Percentiles rank a stretch among this genome's conserved stretches.
Conservation (phyloP, 1,284 basidiomycete species). For the Cutaneotrichosporon mucoides region DNA sequence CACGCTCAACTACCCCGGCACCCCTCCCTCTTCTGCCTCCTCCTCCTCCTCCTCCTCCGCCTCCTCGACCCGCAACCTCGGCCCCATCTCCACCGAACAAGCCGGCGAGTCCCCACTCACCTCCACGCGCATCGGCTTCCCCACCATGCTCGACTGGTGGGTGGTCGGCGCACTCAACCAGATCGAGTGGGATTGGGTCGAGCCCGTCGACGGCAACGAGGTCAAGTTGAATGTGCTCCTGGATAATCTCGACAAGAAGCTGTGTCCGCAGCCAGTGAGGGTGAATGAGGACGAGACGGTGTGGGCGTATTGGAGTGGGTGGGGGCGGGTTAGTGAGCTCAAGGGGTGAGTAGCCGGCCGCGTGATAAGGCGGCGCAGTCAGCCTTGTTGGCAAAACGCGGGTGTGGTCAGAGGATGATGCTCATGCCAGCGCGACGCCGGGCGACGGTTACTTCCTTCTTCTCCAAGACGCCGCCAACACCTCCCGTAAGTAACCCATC, state of each 20-base stretch:
- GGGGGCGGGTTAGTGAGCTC: not conserved
- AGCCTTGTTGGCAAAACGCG: no score
- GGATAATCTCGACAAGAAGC: not conserved
- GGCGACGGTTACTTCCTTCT: not conserved
- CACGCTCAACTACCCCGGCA: no score
- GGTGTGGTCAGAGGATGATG: no score
- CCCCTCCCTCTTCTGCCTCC: no score
- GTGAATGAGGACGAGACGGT: not conserved
- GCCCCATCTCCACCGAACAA: not conserved
- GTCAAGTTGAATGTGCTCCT: not conserved
- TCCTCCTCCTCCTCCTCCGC: no score
- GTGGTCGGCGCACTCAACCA: not conserved
- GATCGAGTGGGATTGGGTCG: not conserved
- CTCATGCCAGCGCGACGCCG: not conserved
- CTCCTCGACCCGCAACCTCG: not conserved
- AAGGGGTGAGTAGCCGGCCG: no score
- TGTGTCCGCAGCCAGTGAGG: not conserved
- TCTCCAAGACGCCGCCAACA: not conserved
- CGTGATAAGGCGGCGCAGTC: no score
- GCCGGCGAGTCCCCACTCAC: not conserved
- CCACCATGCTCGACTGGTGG: constrained; percentile 1
- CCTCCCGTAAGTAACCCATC: no score
- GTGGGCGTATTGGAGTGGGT: not conserved
- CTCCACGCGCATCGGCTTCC: not conserved
- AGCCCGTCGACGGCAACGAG: not conserved